These are phyloP conservation scores for Ceratobasidium sp. DNA, from an alignment of 1,284 basidiomycete species.

Conservation along the genomic window DNA sequence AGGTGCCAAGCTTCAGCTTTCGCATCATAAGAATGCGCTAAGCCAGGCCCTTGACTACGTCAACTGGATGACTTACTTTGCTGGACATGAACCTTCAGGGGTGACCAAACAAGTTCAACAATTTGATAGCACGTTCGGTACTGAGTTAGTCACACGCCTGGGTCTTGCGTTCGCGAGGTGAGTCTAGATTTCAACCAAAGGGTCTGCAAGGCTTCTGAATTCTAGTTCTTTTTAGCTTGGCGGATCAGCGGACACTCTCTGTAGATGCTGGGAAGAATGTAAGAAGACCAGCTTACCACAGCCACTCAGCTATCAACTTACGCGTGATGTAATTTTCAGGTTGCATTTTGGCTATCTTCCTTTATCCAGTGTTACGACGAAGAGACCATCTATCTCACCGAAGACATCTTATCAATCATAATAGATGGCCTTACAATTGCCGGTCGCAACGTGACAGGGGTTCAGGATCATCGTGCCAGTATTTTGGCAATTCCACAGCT, in stretches of 20 bases:
- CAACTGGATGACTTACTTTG: constrained; percentile 26
- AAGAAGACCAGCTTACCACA: not conserved
- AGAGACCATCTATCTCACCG: constrained; percentile 1
- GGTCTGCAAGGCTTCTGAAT: no score
- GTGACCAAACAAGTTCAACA: not conserved
- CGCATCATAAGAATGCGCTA: not conserved
- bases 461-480: not conserved
- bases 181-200: not conserved
- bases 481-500: constrained; percentile 8
- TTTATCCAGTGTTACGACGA: constrained; percentile 11
- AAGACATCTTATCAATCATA: not conserved
- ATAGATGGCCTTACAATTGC: constrained; percentile 25
- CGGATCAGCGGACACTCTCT: not conserved
- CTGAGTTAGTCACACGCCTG: not conserved
- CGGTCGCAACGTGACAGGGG: not conserved
- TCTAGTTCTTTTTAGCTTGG: not conserved
- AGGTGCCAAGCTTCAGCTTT: not conserved
- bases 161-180: constrained; percentile 25
- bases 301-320: not conserved
- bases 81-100: not conserved
- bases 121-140: not conserved
- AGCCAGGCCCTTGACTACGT: constrained; percentile 1
- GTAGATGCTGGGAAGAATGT: not conserved
- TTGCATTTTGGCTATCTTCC: constrained; percentile 11
- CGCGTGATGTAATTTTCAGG: not conserved